Percentiles rank a stretch among this genome's conserved stretches.
Conservation (phyloP, 768 basidiomycete species). For the Suillus lakei region DNA sequence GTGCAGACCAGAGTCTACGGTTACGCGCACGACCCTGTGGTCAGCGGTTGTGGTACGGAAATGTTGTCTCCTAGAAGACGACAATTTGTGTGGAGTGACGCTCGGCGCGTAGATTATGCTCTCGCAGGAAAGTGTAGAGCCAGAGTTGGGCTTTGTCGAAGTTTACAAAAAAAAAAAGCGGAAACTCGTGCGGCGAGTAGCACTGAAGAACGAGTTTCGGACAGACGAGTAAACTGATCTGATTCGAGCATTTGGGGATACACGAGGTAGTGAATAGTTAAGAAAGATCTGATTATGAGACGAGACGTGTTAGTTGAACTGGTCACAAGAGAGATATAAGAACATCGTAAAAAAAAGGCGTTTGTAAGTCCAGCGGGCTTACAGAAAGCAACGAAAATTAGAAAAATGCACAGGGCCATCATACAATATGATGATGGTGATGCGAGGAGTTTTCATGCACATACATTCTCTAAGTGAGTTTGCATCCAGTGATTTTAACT, state of each 20-base stretch:
- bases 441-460: not conserved
- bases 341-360: not conserved
- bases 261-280: not conserved
- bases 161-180: not conserved
- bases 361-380: not conserved
- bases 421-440: not conserved
- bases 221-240: not conserved
- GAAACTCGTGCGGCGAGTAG: not conserved
- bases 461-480: slow-evolving; percentile 38
- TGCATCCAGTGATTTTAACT: slow-evolving; percentile 66
- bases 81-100: too few relatives aligned
- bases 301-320: not conserved
- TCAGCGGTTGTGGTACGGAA: too few relatives aligned
- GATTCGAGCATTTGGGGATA: not conserved
- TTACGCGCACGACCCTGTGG: too few relatives aligned
- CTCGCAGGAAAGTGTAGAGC: not conserved
- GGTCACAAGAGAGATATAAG: not conserved
- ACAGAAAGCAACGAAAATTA: slow-evolving; percentile 4
- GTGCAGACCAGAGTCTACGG: too few relatives aligned
- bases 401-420: not conserved
- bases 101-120: not conserved
- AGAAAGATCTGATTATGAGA: not conserved
- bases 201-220: not conserved
- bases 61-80: too few relatives aligned
- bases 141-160: not conserved